phyloP scores from a whole-genome alignment of 768 basidiomycete genomes.

The Mycena haematopus region DNA sequence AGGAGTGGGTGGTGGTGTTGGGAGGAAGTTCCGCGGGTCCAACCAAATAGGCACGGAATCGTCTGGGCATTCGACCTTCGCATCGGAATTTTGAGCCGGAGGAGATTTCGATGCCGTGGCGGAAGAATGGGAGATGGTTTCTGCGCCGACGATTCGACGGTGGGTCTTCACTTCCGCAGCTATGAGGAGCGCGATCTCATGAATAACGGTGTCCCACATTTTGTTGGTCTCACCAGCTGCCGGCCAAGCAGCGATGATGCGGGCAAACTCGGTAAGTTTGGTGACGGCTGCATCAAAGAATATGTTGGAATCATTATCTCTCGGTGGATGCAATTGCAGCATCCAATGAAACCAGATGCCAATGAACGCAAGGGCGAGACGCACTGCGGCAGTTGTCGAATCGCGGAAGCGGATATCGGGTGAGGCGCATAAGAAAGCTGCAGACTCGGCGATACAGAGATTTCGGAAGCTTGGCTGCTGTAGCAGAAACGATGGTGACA shows the following conservation, averaged over 20 bases:
- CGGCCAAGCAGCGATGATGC: slow-evolving; percentile 39
- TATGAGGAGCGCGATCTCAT: slow-evolving; percentile 18
- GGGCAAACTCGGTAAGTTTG: slow-evolving; percentile 40
- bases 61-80: not conserved
- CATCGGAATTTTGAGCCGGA: not conserved
- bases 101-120: not conserved
- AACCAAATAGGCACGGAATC: not conserved
- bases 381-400: slow-evolving; percentile 70
- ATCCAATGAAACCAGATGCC: slow-evolving; percentile 71
- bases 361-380: slow-evolving; percentile 70
- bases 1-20: slow-evolving; percentile 22
- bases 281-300: slow-evolving; percentile 42
- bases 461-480: slow-evolving; percentile 68
- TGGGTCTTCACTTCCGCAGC: slow-evolving; percentile 9
- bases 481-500: slow-evolving; percentile 54
- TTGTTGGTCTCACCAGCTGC: not conserved
- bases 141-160: not conserved
- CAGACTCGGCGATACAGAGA: slow-evolving; percentile 75
- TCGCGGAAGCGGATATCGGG: slow-evolving; percentile 66
- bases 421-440: slow-evolving; percentile 61
- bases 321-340: slow-evolving; percentile 35
- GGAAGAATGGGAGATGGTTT: not conserved
- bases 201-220: slow-evolving; percentile 10
- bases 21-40: slow-evolving; percentile 20
- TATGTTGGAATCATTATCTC: slow-evolving; percentile 11